Evolutionary conservation across 1,284 basidiomycete species (phyloP), one percentile per base, ranked within the genome.

Genomic region (Ganoderma boninense): DNA sequence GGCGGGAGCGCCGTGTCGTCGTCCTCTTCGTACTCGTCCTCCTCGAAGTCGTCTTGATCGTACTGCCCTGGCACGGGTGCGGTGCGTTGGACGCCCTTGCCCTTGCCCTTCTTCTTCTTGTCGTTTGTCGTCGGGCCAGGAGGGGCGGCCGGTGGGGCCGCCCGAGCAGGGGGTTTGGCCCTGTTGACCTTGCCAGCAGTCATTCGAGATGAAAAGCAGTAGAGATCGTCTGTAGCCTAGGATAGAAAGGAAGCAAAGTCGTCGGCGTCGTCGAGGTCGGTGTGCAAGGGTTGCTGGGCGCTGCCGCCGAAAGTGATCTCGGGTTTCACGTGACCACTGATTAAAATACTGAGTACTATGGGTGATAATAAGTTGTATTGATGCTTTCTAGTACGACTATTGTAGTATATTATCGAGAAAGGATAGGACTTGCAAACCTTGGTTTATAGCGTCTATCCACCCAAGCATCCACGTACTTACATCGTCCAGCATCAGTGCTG

Each of bases 51-150:
- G 14, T 67, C 59, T 52, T 71, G 72, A 26, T 62, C 60, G 60
- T 62, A 62, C n/a, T 40, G 14, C 14, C 60, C 60, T 20, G 60
- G 60, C 0, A 62, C 60, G n/a, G 74, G 62, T 2, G 62, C 63
- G 32, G 29, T 68, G 29, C 68, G 74, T 43, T 75, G 76, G 8
- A 77, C 74, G 42, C 79, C 82, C 74, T 87, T 87, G 4, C 80
- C 81, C 71, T 84, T 85, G 72, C 81, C 83, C 79, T 85, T 87
- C 80, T 85, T 86, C 76, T 84, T 84, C 81, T 82, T 85, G 80
- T 82, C 67, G 49, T 64, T 69, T 32, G 73, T 67, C 40, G 69
- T 52, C n/a, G 73, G 65, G 14, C 60, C 42, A 16, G 70, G 61
- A n/a, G 73, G 62, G 35, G 70, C 64, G 14, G 46, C 20, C 8